Base-by-base conservation (phyloP, 805 yeast species). In the Suhomyces emberorum region DNA sequence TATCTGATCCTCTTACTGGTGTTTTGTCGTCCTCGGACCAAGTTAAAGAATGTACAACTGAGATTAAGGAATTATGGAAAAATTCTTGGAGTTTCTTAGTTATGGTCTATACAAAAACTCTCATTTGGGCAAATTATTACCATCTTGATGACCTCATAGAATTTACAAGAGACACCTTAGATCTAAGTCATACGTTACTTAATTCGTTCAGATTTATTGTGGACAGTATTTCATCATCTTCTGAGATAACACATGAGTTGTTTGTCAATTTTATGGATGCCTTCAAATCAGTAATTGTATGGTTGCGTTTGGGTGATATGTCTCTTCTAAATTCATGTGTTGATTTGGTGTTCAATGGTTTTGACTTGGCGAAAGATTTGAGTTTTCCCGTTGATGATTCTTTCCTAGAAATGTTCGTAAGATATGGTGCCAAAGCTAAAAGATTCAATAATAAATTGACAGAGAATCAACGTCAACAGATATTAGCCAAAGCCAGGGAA, bases 101-200 rank as follows among this genome's bases (percentile, higher is more conserved):
- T 30, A 72, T 80, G 69, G 75, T 87, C 2, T 86, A 84, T 46
- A 65, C 68, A 28, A 72, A 76, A 37, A 86, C 95, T 1, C 62
- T 84, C 10, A 56, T 57, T 3, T 91, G 98, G 98, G 88, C 96
- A 0, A 59, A 70, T 2, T 59, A 63, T 24, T 81, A 79, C 48
- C 74, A 75, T 19, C 65, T 74, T 15, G 65, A 70, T 0, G 74
- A 73, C 33, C 65, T 87, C 48, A 74, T 81, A 28, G 95, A 88
- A 38, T 89, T 88, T 48, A 85, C 96, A 2, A 75, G 95, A 55
- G 96, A 88, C 52, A 81, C 87, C 0, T 68, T 91, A 34, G 96
- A 89, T 47, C 67, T 86, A 21, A 81, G 95, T 40, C 80, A 81
- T 42, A 57, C 70, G 2, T 61, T 89, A 22, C 55, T 89, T n/a